A percentile compares a stretch with the other conserved stretches of the same genome.
phyloP scores from a whole-genome alignment of 768 basidiomycete species.

The Paxillus rubicundulus region DNA sequence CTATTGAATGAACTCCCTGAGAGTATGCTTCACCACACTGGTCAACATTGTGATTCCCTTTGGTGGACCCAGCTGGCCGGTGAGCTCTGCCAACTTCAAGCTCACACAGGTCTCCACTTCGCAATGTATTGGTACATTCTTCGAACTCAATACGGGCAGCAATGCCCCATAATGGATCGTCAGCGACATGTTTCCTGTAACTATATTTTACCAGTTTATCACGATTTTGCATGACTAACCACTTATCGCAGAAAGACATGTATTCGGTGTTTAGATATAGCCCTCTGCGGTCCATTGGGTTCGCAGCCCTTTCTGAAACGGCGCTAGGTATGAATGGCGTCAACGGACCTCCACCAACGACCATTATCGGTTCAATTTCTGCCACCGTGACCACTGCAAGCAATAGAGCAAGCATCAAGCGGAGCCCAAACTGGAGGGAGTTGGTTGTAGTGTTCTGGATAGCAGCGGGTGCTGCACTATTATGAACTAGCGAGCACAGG shows the following conservation, averaged over 20 bases:
- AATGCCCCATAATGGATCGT: slow-evolving; percentile 77
- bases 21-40: slow-evolving; percentile 70
- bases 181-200: slow-evolving; percentile 79
- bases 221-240: not conserved
- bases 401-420: not conserved
- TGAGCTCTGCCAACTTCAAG: slow-evolving; percentile 77
- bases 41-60: slow-evolving; percentile 71
- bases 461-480: slow-evolving; percentile 7
- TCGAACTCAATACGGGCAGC: slow-evolving; percentile 52
- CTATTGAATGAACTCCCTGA: not conserved
- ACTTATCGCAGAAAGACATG: slow-evolving; percentile 73
- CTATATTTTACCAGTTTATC: slow-evolving; percentile 13
- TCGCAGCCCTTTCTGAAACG: slow-evolving; percentile 65
- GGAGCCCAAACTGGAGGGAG: not conserved
- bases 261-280: slow-evolving; percentile 84
- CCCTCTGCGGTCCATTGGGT: slow-evolving; percentile 81
- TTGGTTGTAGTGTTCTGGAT: slow-evolving; percentile 8
- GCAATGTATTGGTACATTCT: slow-evolving; percentile 85
- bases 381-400: slow-evolving; percentile 40
- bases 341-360: slow-evolving; percentile 42
- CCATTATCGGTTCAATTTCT: slow-evolving; percentile 55
- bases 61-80: slow-evolving; percentile 72
- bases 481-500: slow-evolving; percentile 6
- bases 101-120: slow-evolving; percentile 52
- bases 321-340: slow-evolving; percentile 49